Conservation (phyloP, 306 rosid genomes). For the Prunus davidiana region DNA sequence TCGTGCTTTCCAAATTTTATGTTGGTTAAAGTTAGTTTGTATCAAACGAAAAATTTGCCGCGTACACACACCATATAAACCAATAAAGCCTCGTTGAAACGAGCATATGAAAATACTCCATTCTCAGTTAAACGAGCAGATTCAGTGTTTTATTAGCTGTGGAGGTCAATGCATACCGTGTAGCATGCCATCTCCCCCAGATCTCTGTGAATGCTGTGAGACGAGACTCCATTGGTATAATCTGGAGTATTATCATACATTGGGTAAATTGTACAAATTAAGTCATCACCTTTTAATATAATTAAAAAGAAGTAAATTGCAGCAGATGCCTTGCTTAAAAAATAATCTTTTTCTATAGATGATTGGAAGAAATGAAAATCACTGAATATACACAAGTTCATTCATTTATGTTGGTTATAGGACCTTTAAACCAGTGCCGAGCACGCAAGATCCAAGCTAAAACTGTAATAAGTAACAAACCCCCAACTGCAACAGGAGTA, state of each 20-base stretch:
- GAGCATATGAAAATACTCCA: no score
- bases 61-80: no score
- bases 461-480: constrained; percentile 58
- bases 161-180: no score
- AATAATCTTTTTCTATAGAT: neutral
- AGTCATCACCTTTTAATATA: neutral
- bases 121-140: no score
- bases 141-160: no score
- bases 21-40: neutral
- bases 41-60: neutral
- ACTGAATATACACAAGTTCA: constrained; percentile 26
- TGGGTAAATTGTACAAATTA: neutral
- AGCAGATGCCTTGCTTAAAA: neutral
- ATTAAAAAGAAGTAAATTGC: neutral
- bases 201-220: neutral
- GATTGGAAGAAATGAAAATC: constrained; percentile 2
- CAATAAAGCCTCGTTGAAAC: no score
- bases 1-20: neutral
- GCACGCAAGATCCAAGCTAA: constrained; percentile 66
- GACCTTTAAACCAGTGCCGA: constrained; percentile 83
- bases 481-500: constrained; percentile 90
- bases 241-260: neutral
- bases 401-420: constrained; percentile 53
- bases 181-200: neutral
- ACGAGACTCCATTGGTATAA: neutral